A percentile compares a stretch with the other conserved stretches of the same genome.
These are phyloP conservation scores for Sphagnurus paluster DNA, from an alignment of 1,284 basidiomycete genomes.

Conservation along the genomic window DNA sequence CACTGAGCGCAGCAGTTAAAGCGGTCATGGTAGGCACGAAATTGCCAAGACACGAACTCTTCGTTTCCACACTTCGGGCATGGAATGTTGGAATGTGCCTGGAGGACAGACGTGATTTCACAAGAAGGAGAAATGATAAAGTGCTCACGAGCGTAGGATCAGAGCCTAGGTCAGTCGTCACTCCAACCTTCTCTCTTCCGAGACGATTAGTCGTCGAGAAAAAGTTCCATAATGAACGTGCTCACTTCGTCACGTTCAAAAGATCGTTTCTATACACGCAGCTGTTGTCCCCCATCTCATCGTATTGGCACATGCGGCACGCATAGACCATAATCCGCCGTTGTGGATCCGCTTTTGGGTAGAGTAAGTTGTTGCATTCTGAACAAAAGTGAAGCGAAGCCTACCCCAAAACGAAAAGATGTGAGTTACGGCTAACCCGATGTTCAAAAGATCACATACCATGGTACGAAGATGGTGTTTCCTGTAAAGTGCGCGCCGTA, in stretches of 20 bases:
- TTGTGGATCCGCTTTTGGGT: conserved; percentile 88
- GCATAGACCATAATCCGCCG: conserved; percentile 89
- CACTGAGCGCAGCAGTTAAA: too few relatives aligned
- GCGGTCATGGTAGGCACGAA: conserved; percentile 1
- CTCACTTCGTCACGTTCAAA: conserved; percentile 90
- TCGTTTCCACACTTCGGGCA: conserved; percentile 73
- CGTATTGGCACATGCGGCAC: conserved; percentile 90
- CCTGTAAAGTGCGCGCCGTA: too few relatives aligned
- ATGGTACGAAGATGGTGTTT: too few relatives aligned
- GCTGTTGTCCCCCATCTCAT: conserved; percentile 84
- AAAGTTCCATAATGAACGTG: conserved; percentile 18
- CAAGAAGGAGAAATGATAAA: neutral
- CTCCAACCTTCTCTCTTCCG: conserved; percentile 86
- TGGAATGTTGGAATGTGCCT: conserved; percentile 73
- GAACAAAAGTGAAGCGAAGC: conserved; percentile 81
- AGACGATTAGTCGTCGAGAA: conserved; percentile 7
- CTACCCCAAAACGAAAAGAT: conserved; percentile 2
- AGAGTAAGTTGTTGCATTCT: conserved; percentile 94
- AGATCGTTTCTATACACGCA: conserved; percentile 95
- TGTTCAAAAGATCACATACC: too few relatives aligned
- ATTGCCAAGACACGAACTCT: conserved; percentile 46
- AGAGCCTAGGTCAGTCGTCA: conserved; percentile 85
- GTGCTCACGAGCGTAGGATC: conserved; percentile 84
- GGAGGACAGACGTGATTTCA: conserved; percentile 4
- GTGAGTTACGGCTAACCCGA: too few relatives aligned